Evolutionary conservation across 2,329 filamentous ascomycete genomes (phyloP), one percentile per base, ranked within the genome.

Genomic region (Penicillium fuscoglaucum): DNA sequence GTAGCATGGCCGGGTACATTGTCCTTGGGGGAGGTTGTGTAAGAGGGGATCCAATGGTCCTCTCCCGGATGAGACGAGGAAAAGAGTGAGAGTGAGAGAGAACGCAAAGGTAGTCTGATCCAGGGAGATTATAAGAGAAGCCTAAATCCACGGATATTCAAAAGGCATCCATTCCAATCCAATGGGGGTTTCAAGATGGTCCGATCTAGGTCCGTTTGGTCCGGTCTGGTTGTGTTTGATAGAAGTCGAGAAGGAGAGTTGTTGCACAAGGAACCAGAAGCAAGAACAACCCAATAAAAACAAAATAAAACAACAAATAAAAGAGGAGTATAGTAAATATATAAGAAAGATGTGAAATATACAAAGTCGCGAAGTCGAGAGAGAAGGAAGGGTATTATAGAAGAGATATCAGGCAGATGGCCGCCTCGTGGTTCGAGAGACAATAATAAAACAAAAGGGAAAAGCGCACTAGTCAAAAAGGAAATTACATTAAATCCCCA

Each of bases 1-100:
- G 76, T 35, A 80, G 70, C 72, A 79, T 76, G 64, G 70, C 71
- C 52, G 76, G 76, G 69, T 76, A 78, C 74, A 79, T 78, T 68
- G 63, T 55, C 44, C 40, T 51, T 40, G 47, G 57, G 63, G 12
- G 57, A 6, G 64, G 12, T 29, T 43, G 28, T 35, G 19, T 41
- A n/a, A 13, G 50, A 41, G 44, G 43, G 35, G 40, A 52, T 52
- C 40, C 54, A 52, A 39, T 13, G 17, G 24, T 43, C 37, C 54
- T 44, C 28, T 53, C 51, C 39, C 40, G 40, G 50, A 33, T 37
- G 35, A 51, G 39, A 56, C 21, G 26, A 44, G 48, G 46, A 51
- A 50, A 50, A 44, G 53, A 43, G 29, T 12, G 53, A 4, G 44
- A 17, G 41, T 17, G 24, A 64, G 60, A 65, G 61, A 65, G 59